phyloP scores from a whole-genome alignment of 257 asterid genomes.

The Nicotiana knightiana region DNA sequence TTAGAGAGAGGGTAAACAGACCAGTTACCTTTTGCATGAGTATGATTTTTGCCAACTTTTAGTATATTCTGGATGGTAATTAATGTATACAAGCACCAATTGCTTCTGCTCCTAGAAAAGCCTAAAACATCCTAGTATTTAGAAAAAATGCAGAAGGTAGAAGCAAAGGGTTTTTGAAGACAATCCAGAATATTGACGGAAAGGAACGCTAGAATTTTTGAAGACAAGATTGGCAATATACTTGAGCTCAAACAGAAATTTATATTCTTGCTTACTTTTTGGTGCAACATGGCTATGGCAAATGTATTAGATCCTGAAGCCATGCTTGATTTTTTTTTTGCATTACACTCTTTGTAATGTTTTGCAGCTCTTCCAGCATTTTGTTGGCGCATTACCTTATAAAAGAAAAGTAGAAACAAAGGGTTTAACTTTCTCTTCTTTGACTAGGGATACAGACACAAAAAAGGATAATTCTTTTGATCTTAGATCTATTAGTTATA shows the following conservation, averaged over 20 bases:
- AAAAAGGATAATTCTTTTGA: not conserved
- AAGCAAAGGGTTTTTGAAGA: not conserved
- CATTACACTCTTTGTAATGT: too few species aligned
- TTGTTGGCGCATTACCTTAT: too few species aligned
- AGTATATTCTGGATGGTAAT: not conserved
- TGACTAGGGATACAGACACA: not conserved
- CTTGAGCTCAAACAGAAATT: too few species aligned
- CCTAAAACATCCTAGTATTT: not conserved
- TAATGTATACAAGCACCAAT: not conserved
- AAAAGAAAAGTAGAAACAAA: not conserved
- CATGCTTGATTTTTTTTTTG: too few species aligned
- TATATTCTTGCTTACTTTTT: too few species aligned
- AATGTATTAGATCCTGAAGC: too few species aligned
- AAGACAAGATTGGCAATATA: too few species aligned
- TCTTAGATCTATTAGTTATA: not conserved
- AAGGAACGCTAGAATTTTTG: too few species aligned
- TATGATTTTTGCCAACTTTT: not conserved
- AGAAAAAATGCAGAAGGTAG: not conserved
- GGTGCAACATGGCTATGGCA: too few species aligned
- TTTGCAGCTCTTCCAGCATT: too few species aligned
- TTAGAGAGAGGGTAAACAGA: not conserved
- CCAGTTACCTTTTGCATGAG: not conserved
- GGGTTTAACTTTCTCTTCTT: not conserved
- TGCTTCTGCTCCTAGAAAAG: not conserved
- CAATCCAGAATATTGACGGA: too few species aligned